A percentile compares a stretch with the other conserved stretches of the same genome.
These are phyloP conservation scores for Dentipellis fragilis DNA, from an alignment of 768 basidiomycete species.

Conservation along the genomic window DNA sequence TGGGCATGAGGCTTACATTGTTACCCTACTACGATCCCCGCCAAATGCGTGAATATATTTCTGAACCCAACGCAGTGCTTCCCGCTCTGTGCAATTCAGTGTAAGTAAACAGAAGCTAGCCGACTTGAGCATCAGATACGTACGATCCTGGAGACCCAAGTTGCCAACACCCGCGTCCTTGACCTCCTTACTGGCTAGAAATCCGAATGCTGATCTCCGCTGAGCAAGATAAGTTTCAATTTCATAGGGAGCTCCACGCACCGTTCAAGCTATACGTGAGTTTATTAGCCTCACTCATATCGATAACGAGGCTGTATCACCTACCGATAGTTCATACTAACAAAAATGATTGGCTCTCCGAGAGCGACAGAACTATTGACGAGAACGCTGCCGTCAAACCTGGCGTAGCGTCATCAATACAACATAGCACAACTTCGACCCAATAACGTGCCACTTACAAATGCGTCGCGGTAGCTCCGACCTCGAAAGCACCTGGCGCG, in stretches of 20 bases:
- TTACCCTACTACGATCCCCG: constrained; percentile 35
- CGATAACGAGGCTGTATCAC: not conserved
- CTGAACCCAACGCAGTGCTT: constrained; percentile 34
- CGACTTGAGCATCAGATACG: constrained; percentile 1
- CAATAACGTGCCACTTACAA: too few relatives aligned
- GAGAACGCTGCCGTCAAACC: constrained; percentile 15
- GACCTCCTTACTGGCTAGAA: constrained; percentile 30
- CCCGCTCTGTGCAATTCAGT: constrained; percentile 18
- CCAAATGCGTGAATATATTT: constrained; percentile 32
- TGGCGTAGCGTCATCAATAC: not conserved
- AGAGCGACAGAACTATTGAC: constrained; percentile 17
- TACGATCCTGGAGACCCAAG: constrained; percentile 42
- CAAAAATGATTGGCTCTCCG: constrained; percentile 15
- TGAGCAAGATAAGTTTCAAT: not conserved
- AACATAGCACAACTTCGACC: too few relatives aligned
- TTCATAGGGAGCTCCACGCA: not conserved
- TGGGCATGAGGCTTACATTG: constrained; percentile 23
- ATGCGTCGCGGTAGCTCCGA: constrained; percentile 20
- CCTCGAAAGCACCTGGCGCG: constrained; percentile 29
- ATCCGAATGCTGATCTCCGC: constrained; percentile 22
- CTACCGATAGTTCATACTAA: constrained; percentile 20
- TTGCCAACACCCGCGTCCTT: constrained; percentile 31
- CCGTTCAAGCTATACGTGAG: not conserved
- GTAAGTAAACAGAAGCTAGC: not conserved
- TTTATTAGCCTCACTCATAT: not conserved